These are phyloP conservation scores for Protomyces inouyei DNA, from an alignment of 1,139 yeast species.

Conservation along the genomic window DNA sequence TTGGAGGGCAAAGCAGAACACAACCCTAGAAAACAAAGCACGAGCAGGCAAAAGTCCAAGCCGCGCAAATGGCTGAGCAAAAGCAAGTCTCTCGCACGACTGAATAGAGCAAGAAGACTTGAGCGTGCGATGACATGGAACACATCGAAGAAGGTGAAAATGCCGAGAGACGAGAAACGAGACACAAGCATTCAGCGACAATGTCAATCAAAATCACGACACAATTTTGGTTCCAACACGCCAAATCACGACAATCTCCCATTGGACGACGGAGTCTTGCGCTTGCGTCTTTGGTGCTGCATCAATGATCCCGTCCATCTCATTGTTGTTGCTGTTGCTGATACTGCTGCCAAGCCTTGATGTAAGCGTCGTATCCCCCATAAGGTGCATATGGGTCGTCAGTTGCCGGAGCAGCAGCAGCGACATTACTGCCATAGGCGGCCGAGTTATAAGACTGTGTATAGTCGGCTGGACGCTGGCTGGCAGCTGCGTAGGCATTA, in stretches of 20 bases:
- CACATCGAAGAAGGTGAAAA: too few species aligned
- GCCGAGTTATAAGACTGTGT: conserved; percentile 4
- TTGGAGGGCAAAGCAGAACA: too few species aligned
- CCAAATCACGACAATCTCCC: background rate
- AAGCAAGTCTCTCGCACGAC: too few species aligned
- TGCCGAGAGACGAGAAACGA: too few species aligned
- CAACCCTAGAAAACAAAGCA: too few species aligned
- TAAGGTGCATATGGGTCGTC: conserved; percentile 27
- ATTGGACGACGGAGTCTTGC: too few species aligned
- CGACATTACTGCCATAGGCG: background rate
- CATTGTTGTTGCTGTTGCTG: conserved; percentile 15
- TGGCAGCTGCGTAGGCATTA: background rate
- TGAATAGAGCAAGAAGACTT: too few species aligned
- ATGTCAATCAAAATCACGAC: background rate
- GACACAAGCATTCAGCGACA: background rate
- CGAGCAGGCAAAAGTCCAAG: too few species aligned
- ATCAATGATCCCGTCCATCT: too few species aligned
- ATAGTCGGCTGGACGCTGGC: conserved; percentile 9
- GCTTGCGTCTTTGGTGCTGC: too few species aligned
- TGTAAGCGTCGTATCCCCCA: conserved; percentile 24
- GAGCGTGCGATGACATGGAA: too few species aligned
- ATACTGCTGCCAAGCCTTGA: conserved; percentile 22
- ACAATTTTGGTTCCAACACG: background rate
- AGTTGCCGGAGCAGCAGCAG: background rate
- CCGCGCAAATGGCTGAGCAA: too few species aligned